Evolutionary conservation across 164 flowering plant species (phyloP).

Genomic region (Akebia trifoliata): DNA sequence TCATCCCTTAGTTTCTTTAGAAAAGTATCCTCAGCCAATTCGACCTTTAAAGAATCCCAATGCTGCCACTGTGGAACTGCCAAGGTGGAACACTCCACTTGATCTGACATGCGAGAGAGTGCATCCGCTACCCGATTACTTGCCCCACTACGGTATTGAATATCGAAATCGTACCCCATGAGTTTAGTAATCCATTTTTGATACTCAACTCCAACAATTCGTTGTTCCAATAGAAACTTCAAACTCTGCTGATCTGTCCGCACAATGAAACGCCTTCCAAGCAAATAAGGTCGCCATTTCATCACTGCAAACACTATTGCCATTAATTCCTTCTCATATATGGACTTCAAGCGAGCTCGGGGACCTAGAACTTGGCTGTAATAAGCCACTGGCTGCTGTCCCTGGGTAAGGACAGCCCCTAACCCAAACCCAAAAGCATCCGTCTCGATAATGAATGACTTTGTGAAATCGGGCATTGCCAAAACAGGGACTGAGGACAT

Average conservation of each 20-base stretch:
- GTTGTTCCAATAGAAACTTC: not conserved
- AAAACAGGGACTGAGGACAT: not conserved
- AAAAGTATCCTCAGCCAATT: no score
- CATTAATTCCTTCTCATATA: not conserved
- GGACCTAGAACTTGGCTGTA: not conserved
- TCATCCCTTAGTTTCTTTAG: no score
- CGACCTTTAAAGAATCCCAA: not conserved
- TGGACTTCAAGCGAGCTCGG: not conserved
- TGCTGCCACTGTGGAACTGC: not conserved
- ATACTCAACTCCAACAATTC: not conserved
- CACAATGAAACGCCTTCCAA: not conserved
- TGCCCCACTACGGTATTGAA: not conserved
- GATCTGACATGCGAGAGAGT: not conserved
- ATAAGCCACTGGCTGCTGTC: not conserved
- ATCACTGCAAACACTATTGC: not conserved
- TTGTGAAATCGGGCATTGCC: not conserved
- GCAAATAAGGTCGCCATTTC: conserved; percentile 4
- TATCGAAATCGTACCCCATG: not conserved
- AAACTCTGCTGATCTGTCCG: no score
- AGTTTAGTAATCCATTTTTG: not conserved
- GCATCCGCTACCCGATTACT: not conserved
- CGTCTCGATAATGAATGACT: not conserved
- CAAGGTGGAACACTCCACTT: not conserved
- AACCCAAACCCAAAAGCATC: conserved; percentile 4
- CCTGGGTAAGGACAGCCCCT: not conserved